Base-by-base conservation (phyloP, 2,329 filamentous ascomycete genomes). In the Alternaria longipes region DNA sequence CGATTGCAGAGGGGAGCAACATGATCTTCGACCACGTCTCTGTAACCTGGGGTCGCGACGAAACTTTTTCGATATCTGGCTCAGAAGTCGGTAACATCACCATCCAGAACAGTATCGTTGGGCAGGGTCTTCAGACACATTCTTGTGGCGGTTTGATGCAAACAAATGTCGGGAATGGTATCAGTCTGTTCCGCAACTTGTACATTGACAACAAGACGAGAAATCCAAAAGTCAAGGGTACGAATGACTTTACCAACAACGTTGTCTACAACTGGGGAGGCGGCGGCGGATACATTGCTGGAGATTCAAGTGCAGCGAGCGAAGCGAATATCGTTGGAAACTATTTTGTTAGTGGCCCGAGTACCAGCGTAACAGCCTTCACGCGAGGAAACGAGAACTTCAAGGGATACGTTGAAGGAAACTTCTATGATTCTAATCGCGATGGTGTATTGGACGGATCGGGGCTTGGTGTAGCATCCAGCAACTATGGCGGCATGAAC, bases 141-240 rank as follows among this genome's bases (percentile, higher is more conserved):
- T 83, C 82, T 1, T 85, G 84, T 55, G 84, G 83, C 6, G 83
- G 84, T 1, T 70, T 85, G 18, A 84, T 85, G 70, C 81, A 85
- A 71, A 84, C 83, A 1, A 63, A 68, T 40, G 76, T 83, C 24
- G 81, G 81, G 8, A 72, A 73, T 49, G 83, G 84, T 11, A 74
- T 85, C 34, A 83, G 81, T 16, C 78, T 85, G 5, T 85, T 86
- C 71, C 78, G 84, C 4, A 86, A 87, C 66, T 69, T 87, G 32
- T 87, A 86, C 69, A 83, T 86, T 56, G 84, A 86, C 62, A 86
- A 85, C 64, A 86, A 87, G 70, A 87, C 84, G 9, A 80, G 85
- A 1, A 86, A 87, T 60, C 84, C 85, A 1, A 86, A 86, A 61
- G 84, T 86, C 50, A 87, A 87, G 69, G 84, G 84, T 1, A 80